Evolutionary conservation across 2,329 filamentous ascomycete species (phyloP), one percentile per base, ranked within the genome.

Genomic region (Domatiomyces globalis): DNA sequence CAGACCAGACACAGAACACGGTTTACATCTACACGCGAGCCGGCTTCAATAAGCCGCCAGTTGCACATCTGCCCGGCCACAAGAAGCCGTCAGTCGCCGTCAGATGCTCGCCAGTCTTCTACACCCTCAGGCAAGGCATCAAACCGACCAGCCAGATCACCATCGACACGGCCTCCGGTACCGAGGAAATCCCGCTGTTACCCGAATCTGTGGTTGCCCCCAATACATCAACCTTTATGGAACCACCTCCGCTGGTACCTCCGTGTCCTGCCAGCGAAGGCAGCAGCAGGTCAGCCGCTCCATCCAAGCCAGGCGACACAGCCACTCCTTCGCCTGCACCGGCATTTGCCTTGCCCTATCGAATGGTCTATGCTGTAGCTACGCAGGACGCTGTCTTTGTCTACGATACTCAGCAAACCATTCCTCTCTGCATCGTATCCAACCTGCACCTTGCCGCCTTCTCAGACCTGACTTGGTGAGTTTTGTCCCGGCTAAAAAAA

Each of bases 1-100:
- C 77, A 0, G 90, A 92, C 60, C 90, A 98, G 59, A 78, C 95
- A 49, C 88, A 85, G 61, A 98, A 98, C 64, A 98, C 92, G 0
- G 94, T 98, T 19, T 98, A 98, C 68, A 92, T 98, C 50, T 98
- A 98, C 67, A 95, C 90, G 0, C 78, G 92, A 61, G 92, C 89
- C 27, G 92, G 92, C 20, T 87, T 98, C 63, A 96, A 95, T 70
- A 95, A 94, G 66, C 88, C 92, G 1, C 92, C 92, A 2, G 85
- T 96, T 52, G 88, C 90, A 5, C 92, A 96, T 68, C 76, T 98
- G 5, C 92, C 92, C 0, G 92, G 92, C 1, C 90, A 96, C 69
- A 98, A 95, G 73, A 98, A 98, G 67, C 92, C 92, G 0, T 96
- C 92, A 0, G 87, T 98, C 9, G 92, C 89, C 1, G 87, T 98